Evolutionary conservation across 805 yeast genomes (phyloP).

Genomic region (Metschnikowia chrysomelidarum): DNA sequence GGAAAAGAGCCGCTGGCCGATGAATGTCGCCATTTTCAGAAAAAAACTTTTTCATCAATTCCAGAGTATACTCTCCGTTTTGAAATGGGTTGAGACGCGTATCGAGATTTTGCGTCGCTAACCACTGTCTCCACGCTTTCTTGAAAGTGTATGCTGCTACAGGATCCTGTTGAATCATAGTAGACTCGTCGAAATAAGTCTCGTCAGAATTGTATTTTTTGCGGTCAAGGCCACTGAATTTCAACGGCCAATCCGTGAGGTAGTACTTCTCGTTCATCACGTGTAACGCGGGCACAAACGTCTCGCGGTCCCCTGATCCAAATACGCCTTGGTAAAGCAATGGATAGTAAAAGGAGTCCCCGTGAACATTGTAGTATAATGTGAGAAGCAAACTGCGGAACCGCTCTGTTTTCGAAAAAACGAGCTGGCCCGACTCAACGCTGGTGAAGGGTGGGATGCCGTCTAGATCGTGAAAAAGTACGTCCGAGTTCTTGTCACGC

Average conservation of each 20-base stretch:
- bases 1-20: conserved; percentile 26
- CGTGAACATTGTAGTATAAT: conserved; percentile 34
- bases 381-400: conserved; percentile 30
- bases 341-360: conserved; percentile 27
- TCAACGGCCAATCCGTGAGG: conserved; percentile 14
- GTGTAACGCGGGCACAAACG: conserved; percentile 38
- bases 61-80: conserved; percentile 24
- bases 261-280: conserved; percentile 36
- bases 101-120: conserved; percentile 23
- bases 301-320: conserved; percentile 37
- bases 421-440: conserved; percentile 38
- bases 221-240: conserved; percentile 17
- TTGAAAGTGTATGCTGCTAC: conserved; percentile 19
- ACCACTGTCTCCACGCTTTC: conserved; percentile 28
- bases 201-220: conserved; percentile 9
- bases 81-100: conserved; percentile 33
- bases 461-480: conserved; percentile 32
- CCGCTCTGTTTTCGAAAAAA: conserved; percentile 33
- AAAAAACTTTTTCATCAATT: conserved; percentile 22
- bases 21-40: conserved; percentile 6
- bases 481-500: conserved; percentile 16
- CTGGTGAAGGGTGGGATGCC: conserved; percentile 29
- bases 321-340: conserved; percentile 36
- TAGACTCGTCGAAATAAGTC: conserved; percentile 24
- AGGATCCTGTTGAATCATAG: conserved; percentile 35